A percentile compares a stretch with the other conserved stretches of the same genome.
phyloP scores from a whole-genome alignment of 2,329 filamentous ascomycete species.

The Spiromastix sp. region DNA sequence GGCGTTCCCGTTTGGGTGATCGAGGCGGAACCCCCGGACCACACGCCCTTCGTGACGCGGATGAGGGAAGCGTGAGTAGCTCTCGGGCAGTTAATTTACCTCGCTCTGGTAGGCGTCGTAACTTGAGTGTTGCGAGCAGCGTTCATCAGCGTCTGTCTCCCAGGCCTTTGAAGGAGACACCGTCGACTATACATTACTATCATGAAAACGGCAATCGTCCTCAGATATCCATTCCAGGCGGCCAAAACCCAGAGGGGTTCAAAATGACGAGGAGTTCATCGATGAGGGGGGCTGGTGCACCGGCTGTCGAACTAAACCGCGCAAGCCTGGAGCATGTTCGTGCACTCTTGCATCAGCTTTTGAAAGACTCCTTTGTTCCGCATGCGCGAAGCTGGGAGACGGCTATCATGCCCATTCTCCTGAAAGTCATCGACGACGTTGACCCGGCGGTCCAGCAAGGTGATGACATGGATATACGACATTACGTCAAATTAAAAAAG shows the following conservation, averaged over 20 bases:
- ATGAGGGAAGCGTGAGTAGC: constrained; percentile 54
- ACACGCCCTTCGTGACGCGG: constrained; percentile 55
- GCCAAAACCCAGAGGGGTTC: constrained; percentile 30
- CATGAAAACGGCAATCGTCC: constrained; percentile 20
- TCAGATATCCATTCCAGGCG: constrained; percentile 38
- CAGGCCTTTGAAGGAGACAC: constrained; percentile 50
- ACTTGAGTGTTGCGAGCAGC: constrained; percentile 73
- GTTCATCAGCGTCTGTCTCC: constrained; percentile 62
- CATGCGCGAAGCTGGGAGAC: constrained; percentile 75
- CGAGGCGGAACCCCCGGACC: constrained; percentile 64
- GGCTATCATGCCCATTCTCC: constrained; percentile 77
- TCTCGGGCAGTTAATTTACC: constrained; percentile 49
- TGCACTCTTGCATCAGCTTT: constrained; percentile 70
- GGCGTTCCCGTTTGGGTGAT: constrained; percentile 61
- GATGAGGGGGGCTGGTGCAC: constrained; percentile 62
- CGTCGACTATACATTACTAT: constrained; percentile 32
- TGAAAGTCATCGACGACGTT: constrained; percentile 88
- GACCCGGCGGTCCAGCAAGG: constrained; percentile 82
- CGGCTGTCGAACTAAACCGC: constrained; percentile 73
- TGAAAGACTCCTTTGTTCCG: constrained; percentile 65
- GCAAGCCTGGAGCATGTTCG: constrained; percentile 83
- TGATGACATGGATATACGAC: constrained; percentile 92
- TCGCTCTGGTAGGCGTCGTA: constrained; percentile 60
- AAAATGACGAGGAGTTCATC: constrained; percentile 69
- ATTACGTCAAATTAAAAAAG: constrained; percentile 96